phyloP scores from a whole-genome alignment of 352 stramenopile species.

The Phytophthora vignae region DNA sequence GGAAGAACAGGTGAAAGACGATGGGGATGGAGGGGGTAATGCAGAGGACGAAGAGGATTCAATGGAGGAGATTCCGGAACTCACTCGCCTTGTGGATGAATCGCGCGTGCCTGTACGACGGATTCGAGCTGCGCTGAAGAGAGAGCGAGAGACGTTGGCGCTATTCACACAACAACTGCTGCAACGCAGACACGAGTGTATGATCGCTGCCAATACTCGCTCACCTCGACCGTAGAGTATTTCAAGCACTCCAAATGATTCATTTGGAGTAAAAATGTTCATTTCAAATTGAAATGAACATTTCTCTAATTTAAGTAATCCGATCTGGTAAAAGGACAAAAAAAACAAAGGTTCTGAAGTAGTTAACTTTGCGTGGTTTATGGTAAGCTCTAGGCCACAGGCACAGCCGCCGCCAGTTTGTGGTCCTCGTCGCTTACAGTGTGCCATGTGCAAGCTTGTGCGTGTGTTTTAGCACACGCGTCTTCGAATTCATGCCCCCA shows the following conservation, averaged over 20 bases:
- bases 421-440: not conserved
- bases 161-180: conserved; percentile 63
- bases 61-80: conserved; percentile 35
- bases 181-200: conserved; percentile 59
- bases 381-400: not conserved
- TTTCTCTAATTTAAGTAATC: too few relatives aligned
- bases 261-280: too few relatives aligned
- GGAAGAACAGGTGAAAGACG: not conserved
- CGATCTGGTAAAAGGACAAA: too few relatives aligned
- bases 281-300: too few relatives aligned
- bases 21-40: not conserved
- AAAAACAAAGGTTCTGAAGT: too few relatives aligned
- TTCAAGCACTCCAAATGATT: not conserved
- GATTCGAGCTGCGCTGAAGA: conserved; percentile 42
- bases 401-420: not conserved
- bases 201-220: conserved; percentile 14
- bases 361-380: too few relatives aligned
- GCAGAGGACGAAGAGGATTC: conserved; percentile 33
- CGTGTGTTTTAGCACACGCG: not conserved
- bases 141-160: conserved; percentile 44
- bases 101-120: conserved; percentile 50
- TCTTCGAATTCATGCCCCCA: conserved; percentile 7
- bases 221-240: not conserved
- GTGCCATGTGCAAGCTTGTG: conserved; percentile 10
- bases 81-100: conserved; percentile 37